Percentiles rank a stretch among this genome's conserved stretches.
These are phyloP conservation scores for Penicillium italicum DNA, from an alignment of 2,329 filamentous ascomycete genomes.

Conservation along the genomic window DNA sequence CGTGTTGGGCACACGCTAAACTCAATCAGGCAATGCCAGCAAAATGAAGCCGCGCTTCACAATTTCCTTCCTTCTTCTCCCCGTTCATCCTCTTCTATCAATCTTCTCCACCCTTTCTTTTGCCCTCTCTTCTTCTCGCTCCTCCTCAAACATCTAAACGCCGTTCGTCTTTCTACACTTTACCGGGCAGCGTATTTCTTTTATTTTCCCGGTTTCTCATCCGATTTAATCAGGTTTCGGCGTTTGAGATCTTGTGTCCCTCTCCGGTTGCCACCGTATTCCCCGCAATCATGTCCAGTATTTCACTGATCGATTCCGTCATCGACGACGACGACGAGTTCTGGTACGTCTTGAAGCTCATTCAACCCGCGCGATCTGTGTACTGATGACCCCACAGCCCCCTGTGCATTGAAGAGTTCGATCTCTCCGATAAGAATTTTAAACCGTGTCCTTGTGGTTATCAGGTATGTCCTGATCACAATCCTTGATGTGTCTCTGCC, in stretches of 20 bases:
- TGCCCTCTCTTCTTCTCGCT: conserved; percentile 8
- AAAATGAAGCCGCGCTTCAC: conserved; percentile 29
- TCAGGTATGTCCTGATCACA: conserved; percentile 61
- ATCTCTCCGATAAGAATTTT: conserved; percentile 96
- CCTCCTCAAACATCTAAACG: conserved; percentile 13
- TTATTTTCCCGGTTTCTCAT: conserved; percentile 14
- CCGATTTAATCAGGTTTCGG: conserved; percentile 18
- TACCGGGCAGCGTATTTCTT: conserved; percentile 17
- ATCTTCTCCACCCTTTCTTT: conserved; percentile 14
- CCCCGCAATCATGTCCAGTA: conserved; percentile 42
- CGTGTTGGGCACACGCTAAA: conserved; percentile 25
- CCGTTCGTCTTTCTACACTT: conserved; percentile 24
- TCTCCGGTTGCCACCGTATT: conserved; percentile 22
- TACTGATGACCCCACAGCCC: conserved; percentile 58
- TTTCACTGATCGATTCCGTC: conserved; percentile 47
- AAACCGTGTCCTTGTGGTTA: conserved; percentile 96
- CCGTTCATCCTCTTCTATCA: conserved; percentile 24
- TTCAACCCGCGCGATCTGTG: background rate
- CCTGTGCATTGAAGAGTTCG: conserved; percentile 97
- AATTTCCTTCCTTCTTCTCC: conserved; percentile 27
- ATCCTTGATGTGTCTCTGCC: background rate
- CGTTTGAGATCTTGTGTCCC: conserved; percentile 26
- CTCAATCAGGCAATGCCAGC: conserved; percentile 25
- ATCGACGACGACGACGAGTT: conserved; percentile 51
- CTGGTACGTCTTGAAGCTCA: conserved; percentile 34